These are phyloP conservation scores for Panicum hallii DNA, from an alignment of 202 grass and related monocot genomes.

Conservation along the genomic window DNA sequence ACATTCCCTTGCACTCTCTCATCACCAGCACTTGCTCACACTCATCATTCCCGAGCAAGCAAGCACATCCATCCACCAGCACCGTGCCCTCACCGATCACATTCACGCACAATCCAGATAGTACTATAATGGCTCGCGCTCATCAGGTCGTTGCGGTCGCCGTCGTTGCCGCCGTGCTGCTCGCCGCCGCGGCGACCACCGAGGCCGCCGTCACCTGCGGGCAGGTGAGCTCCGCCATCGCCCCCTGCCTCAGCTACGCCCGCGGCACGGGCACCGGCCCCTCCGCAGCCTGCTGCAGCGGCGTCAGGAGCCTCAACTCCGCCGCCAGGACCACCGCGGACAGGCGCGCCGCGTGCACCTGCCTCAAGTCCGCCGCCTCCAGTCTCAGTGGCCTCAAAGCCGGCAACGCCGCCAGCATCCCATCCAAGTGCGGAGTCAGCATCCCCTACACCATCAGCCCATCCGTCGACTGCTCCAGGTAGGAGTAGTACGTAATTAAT, in stretches of 20 bases:
- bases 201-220: constrained; percentile 40
- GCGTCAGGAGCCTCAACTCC: constrained; percentile 29
- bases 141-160: not conserved
- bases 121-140: not conserved
- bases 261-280: not conserved
- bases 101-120: too few relatives aligned
- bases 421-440: constrained; percentile 54
- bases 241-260: constrained; percentile 27
- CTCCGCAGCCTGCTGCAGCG: constrained; percentile 36
- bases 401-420: constrained; percentile 41
- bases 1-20: not conserved
- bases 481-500: too few relatives aligned
- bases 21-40: not conserved
- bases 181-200: not conserved
- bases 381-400: constrained; percentile 2
- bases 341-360: constrained; percentile 41
- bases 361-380: constrained; percentile 36
- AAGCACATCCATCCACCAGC: not conserved
- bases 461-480: constrained; percentile 55
- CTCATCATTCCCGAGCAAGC: not conserved
- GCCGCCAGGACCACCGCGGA: constrained; percentile 22
- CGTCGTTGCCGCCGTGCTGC: constrained; percentile 20
- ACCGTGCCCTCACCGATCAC: too few relatives aligned
- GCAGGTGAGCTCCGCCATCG: constrained; percentile 9
- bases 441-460: constrained; percentile 60